Evolutionary conservation across 306 rosid species (phyloP), one percentile per base, ranked within the genome.

Genomic region (Corylus americana): DNA sequence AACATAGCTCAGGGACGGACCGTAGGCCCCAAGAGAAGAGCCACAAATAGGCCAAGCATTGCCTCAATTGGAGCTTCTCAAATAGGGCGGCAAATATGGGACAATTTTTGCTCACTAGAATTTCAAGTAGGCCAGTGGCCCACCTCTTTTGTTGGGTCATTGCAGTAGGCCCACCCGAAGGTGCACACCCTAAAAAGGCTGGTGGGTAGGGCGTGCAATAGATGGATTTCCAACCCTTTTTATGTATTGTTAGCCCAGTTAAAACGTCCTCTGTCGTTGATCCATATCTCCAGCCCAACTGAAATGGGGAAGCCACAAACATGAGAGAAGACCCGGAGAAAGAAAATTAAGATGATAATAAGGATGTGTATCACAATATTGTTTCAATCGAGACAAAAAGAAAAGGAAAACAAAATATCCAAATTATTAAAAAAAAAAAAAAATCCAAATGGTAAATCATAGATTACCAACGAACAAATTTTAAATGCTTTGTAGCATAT

Each of bases 201-300:
- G 81, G 72, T 39, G 94, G 96, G 53, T 75, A 55, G 0, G 92
- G 85, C 3, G 51, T n/a, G 8, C 84, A 77, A 8, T 47, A 0
- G 12, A 80, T 87, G 0, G 98, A 91, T 61, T 82, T 90, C 98
- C 96, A 92, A 8, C 97, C 96, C 42, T 47, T 92, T n/a, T 35
- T 64, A 47, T 94, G 97, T 1, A 90, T 86, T 11, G 18, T 55
- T 3, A 90, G 55, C 12, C 98, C 90, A 16, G 94, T 90, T 0
- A 83, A 77, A 0, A 81, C 2, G 39, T 94, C 97, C 37, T 92
- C 96, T 3, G 83, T 3, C 55, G 70, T 7, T 11, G 97, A 82
- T 80, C 92, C 94, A 82, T 92, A 83, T 7, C 74, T 51, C 84
- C 80, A 87, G 1, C 91, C 89, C 42, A 87, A 63, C 88, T 87